Percentiles rank a stretch among this genome's conserved stretches.
phyloP scores from a whole-genome alignment of 345 rosid genomes.

The Ceriops zippeliana region DNA sequence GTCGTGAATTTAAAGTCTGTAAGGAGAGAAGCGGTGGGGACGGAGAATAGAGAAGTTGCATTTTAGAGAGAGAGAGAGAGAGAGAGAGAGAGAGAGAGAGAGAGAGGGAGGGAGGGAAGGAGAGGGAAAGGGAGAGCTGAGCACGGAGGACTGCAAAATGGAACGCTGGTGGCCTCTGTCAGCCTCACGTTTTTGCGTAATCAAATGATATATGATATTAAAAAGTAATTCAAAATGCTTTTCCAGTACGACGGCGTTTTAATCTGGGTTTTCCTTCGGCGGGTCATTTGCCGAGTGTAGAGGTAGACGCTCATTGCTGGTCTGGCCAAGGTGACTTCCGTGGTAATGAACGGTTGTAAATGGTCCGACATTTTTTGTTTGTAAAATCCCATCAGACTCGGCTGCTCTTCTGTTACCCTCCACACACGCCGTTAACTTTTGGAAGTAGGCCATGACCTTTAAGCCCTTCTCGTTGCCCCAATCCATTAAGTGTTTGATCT shows the following conservation, averaged over 20 bases:
- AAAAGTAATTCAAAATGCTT: neutral
- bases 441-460: too few species aligned
- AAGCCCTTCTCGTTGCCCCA: too few species aligned
- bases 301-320: neutral
- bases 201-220: constrained; percentile 8
- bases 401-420: too few species aligned
- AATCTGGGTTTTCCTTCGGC: too few species aligned
- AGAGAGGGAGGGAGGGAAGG: neutral
- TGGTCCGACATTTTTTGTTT: too few species aligned
- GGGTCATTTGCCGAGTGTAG: too few species aligned
- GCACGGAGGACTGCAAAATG: neutral
- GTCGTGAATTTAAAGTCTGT: constrained; percentile 20
- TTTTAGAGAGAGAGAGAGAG: constrained; percentile 27
- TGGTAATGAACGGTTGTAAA: neutral
- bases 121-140: neutral
- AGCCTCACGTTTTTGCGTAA: constrained; percentile 32
- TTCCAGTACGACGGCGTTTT: constrained; percentile 3
- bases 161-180: neutral
- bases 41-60: constrained; percentile 54
- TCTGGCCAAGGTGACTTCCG: neutral
- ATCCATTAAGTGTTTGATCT: too few species aligned
- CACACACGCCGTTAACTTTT: too few species aligned
- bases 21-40: constrained; percentile 28
- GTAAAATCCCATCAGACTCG: too few species aligned
- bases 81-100: neutral